Percentiles rank a stretch among this genome's conserved stretches.
Evolutionary conservation across 345 rosid species (phyloP).

Genomic region (Alliaria petiolata): DNA sequence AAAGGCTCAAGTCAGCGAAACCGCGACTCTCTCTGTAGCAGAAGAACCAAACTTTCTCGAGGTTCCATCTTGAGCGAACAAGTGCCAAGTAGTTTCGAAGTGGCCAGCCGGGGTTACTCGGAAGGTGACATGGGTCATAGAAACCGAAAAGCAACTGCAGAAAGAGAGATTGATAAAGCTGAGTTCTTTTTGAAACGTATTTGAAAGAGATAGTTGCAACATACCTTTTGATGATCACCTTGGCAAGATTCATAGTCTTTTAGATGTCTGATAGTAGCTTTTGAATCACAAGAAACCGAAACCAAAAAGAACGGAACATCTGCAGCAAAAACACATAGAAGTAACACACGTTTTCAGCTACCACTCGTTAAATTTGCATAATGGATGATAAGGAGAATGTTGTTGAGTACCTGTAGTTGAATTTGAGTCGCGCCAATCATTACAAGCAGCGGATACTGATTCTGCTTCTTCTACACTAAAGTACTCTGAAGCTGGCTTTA

Average conservation of each 20-base stretch:
- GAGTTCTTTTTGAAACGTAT: neutral
- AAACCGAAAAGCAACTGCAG: slow-evolving; percentile 77
- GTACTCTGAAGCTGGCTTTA: slow-evolving; percentile 74
- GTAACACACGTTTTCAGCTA: neutral
- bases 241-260: slow-evolving; percentile 70
- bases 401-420: slow-evolving; percentile 51
- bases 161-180: slow-evolving; percentile 5
- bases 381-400: neutral
- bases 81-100: slow-evolving; percentile 85
- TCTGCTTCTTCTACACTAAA: slow-evolving; percentile 70
- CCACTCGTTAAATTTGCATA: neutral
- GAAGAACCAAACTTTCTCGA: slow-evolving; percentile 57
- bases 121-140: slow-evolving; percentile 93
- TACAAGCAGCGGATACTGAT: slow-evolving; percentile 73
- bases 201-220: slow-evolving; percentile 17
- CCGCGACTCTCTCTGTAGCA: slow-evolving; percentile 94
- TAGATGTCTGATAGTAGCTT: slow-evolving; percentile 54
- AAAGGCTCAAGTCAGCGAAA: slow-evolving; percentile 71
- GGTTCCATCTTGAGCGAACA: slow-evolving; percentile 71
- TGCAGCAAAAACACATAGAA: slow-evolving; percentile 28
- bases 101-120: slow-evolving; percentile 96
- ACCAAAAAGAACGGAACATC: slow-evolving; percentile 88
- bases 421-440: slow-evolving; percentile 74
- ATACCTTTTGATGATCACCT: slow-evolving; percentile 67
- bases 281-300: slow-evolving; percentile 51